Percentiles rank a stretch among this genome's conserved stretches.
These are phyloP conservation scores for Phaffia tasmanica DNA, from an alignment of 768 basidiomycete species.

Conservation along the genomic window DNA sequence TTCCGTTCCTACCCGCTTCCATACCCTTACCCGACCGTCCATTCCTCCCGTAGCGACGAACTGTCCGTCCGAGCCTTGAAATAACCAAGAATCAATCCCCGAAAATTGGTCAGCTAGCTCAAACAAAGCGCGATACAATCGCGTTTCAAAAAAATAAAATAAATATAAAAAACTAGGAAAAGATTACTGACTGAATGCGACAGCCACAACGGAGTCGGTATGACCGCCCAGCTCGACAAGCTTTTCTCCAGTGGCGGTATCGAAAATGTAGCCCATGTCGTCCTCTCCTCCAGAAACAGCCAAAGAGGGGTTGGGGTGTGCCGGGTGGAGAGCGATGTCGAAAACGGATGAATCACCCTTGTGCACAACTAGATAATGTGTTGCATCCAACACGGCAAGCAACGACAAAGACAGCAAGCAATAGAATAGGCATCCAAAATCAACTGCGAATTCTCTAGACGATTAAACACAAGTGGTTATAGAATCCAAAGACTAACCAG, in stretches of 20 bases:
- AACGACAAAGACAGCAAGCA: background rate
- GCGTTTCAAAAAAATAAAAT: no score
- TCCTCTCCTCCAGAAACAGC: conserved; percentile 92
- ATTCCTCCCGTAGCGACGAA: conserved; percentile 92
- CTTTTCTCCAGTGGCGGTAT: conserved; percentile 65
- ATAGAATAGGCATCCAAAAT: background rate
- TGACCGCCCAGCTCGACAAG: conserved; percentile 76
- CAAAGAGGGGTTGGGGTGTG: conserved; percentile 51
- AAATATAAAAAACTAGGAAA: background rate
- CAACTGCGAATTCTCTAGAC: conserved; percentile 41
- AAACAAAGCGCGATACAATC: background rate
- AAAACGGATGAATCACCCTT: conserved; percentile 59
- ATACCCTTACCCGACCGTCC: conserved; percentile 89
- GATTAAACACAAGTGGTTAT: conserved; percentile 47
- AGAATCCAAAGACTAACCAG: conserved; percentile 13
- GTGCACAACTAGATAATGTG: conserved; percentile 43
- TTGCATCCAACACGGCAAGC: background rate
- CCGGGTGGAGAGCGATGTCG: conserved; percentile 69
- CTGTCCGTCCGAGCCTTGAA: conserved; percentile 57
- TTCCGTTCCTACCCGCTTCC: conserved; percentile 65
- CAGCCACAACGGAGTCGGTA: conserved; percentile 72
- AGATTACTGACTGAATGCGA: conserved; percentile 52
- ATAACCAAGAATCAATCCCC: background rate
- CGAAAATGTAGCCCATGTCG: conserved; percentile 88
- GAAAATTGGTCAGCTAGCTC: no score